These are phyloP conservation scores for Cercophora samala DNA, from an alignment of 495 filamentous ascomycete genomes.

Conservation along the genomic window DNA sequence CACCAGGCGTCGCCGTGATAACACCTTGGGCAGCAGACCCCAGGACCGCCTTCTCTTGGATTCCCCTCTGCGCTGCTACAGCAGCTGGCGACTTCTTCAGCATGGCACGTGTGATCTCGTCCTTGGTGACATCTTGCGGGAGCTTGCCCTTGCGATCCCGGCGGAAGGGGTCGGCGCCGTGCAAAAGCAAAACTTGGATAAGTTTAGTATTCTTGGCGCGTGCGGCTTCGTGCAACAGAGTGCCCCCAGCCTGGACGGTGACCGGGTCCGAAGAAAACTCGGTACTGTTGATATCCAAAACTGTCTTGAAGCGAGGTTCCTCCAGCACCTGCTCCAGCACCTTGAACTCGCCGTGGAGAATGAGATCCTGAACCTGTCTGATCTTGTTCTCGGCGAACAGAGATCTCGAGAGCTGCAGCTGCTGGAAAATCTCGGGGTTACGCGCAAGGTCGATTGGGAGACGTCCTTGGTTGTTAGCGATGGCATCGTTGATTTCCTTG, in stretches of 20 bases:
- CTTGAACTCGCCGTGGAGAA: constrained; percentile 69
- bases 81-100: constrained; percentile 93
- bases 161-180: constrained; percentile 96
- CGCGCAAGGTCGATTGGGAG: constrained; percentile 84
- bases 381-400: constrained; percentile 85
- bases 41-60: constrained; percentile 93
- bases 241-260: constrained; percentile 75
- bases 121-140: constrained; percentile 95
- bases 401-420: constrained; percentile 85
- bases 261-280: constrained; percentile 80
- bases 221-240: constrained; percentile 89
- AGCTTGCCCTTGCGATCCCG: constrained; percentile 93
- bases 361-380: constrained; percentile 73
- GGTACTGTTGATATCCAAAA: constrained; percentile 83
- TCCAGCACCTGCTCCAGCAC: constrained; percentile 72
- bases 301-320: constrained; percentile 76
- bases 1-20: constrained; percentile 52
- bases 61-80: constrained; percentile 87
- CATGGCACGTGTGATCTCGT: constrained; percentile 80
- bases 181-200: constrained; percentile 83
- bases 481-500: constrained; percentile 78
- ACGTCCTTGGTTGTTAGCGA: constrained; percentile 85
- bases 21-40: constrained; percentile 64
- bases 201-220: constrained; percentile 77
- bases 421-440: constrained; percentile 91